Evolutionary conservation across 441 rosid genomes (phyloP).

Genomic region (Daphne laureola): DNA sequence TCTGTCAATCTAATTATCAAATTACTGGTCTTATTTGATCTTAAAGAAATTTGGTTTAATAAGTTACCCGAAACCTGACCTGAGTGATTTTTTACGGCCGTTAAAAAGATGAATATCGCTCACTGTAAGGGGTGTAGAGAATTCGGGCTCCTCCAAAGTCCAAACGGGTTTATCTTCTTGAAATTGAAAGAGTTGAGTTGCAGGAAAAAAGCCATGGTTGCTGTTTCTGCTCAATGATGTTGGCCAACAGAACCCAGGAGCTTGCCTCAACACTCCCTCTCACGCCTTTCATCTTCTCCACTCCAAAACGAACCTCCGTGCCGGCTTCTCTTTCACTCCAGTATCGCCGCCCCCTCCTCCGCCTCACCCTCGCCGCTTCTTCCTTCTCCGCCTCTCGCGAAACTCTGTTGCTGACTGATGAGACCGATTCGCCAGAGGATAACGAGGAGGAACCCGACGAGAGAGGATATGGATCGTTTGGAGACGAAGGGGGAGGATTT

Average conservation of each 20-base stretch:
- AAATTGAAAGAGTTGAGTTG: neutral
- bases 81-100: no score
- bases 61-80: no score
- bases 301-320: constrained; percentile 16
- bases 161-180: neutral
- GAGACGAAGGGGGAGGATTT: constrained; percentile 16
- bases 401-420: constrained; percentile 29
- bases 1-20: no score
- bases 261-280: constrained; percentile 19
- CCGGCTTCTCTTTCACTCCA: constrained; percentile 20
- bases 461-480: constrained; percentile 16
- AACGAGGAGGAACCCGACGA: constrained; percentile 19
- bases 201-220: neutral
- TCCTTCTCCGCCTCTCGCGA: constrained; percentile 11
- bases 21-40: no score
- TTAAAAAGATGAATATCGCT: no score
- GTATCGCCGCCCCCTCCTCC: constrained; percentile 17
- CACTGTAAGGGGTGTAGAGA: no score
- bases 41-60: no score
- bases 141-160: no score
- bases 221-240: constrained; percentile 13
- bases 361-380: neutral
- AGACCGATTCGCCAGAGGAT: constrained; percentile 29
- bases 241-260: constrained; percentile 12
- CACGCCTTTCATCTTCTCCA: constrained; percentile 3